These are phyloP conservation scores for Ceratobasidium sp. DNA, from an alignment of 1,284 basidiomycete species.

Conservation along the genomic window DNA sequence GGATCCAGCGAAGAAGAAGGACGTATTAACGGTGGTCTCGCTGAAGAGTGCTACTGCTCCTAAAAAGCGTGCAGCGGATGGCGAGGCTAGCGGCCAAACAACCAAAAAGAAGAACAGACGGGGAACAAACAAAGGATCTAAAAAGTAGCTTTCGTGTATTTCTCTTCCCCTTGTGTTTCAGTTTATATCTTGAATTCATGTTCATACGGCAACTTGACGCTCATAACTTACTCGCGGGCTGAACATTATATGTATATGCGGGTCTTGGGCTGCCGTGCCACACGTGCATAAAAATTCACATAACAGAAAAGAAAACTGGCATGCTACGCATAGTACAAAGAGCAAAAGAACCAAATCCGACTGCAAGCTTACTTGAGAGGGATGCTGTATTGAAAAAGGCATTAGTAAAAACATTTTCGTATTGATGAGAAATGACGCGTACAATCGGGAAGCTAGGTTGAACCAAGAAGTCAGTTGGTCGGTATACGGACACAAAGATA, in stretches of 20 bases:
- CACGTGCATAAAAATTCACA: conserved; percentile 34
- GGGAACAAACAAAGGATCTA: conserved; percentile 24
- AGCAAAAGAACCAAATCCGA: conserved; percentile 33
- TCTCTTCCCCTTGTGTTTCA: conserved; percentile 2
- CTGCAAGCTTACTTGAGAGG: conserved; percentile 72
- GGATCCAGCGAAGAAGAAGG: conserved; percentile 56
- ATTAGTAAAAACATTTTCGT: conserved; percentile 41
- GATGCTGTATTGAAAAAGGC: conserved; percentile 60
- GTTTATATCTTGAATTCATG: background rate
- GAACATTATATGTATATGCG: background rate
- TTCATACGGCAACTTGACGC: background rate
- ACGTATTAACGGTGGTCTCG: conserved; percentile 76
- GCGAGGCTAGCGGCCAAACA: conserved; percentile 48
- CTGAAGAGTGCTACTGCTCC: conserved; percentile 69
- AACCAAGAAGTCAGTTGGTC: conserved; percentile 36
- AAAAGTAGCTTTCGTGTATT: conserved; percentile 33
- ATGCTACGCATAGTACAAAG: conserved; percentile 37
- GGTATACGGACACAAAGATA: conserved; percentile 55
- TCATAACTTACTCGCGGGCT: background rate
- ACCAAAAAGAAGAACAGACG: conserved; percentile 39
- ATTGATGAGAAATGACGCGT: conserved; percentile 49
- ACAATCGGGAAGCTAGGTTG: conserved; percentile 73
- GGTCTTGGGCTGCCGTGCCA: background rate
- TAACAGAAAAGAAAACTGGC: conserved; percentile 30
- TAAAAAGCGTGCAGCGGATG: conserved; percentile 72